phyloP scores from a whole-genome alignment of 1,139 yeast species.

The Debaryomyces psychrophilus region DNA sequence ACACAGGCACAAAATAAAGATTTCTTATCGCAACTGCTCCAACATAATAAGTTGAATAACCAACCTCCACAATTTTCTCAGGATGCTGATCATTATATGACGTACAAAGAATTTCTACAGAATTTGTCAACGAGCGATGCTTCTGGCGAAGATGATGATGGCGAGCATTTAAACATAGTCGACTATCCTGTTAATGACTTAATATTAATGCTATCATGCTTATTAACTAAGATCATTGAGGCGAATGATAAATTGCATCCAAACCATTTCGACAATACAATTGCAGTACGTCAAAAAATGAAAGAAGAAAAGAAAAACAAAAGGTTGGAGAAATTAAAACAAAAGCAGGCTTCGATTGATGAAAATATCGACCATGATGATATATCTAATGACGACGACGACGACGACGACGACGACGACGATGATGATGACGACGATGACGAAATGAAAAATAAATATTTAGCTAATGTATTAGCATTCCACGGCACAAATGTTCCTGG shows the following conservation, averaged over 20 bases:
- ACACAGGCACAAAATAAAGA: background rate
- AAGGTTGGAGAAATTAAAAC: constrained; percentile 24
- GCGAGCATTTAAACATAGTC: constrained; percentile 75
- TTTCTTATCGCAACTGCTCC: background rate
- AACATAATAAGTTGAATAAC: background rate
- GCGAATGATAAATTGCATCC: constrained; percentile 89
- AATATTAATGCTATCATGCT: constrained; percentile 79
- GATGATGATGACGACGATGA: constrained; percentile 50
- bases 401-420: constrained; percentile 36
- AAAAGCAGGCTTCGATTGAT: constrained; percentile 19
- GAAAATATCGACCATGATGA: constrained; percentile 18
- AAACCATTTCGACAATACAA: constrained; percentile 60
- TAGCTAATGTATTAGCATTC: constrained; percentile 82
- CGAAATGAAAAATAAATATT: constrained; percentile 56
- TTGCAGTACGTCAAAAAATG: constrained; percentile 48
- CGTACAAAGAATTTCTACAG: constrained; percentile 45
- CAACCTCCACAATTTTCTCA: constrained; percentile 4
- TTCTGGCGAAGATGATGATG: constrained; percentile 24
- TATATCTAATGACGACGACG: constrained; percentile 21
- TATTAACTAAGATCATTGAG: constrained; percentile 82
- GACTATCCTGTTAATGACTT: constrained; percentile 82
- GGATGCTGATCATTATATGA: constrained; percentile 51
- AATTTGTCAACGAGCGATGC: constrained; percentile 32
- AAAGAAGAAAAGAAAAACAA: constrained; percentile 40
- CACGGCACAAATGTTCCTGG: constrained; percentile 97